phyloP scores from a whole-genome alignment of 768 basidiomycete species.

The Xerocomus spinulosus region DNA sequence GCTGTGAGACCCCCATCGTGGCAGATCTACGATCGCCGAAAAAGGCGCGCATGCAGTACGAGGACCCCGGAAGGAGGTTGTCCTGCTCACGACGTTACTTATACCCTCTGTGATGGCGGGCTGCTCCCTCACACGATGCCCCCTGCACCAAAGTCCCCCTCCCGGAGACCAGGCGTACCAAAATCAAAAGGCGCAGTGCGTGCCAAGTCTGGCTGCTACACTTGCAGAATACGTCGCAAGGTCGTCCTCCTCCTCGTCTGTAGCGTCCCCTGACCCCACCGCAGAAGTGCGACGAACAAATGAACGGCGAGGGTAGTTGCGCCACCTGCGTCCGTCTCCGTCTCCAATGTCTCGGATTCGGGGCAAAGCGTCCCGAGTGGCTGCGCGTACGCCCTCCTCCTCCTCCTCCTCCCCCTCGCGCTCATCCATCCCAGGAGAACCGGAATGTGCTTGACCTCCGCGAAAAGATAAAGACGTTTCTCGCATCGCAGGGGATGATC shows the following conservation, averaged over 20 bases:
- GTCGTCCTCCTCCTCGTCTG: conserved; percentile 32
- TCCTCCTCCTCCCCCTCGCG: background rate
- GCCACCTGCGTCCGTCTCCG: conserved; percentile 73
- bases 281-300: conserved; percentile 83
- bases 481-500: conserved; percentile 83
- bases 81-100: too few relatives aligned
- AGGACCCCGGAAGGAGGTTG: too few relatives aligned
- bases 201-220: conserved; percentile 87
- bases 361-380: conserved; percentile 83
- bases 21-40: conserved; percentile 18
- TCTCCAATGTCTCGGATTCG: conserved; percentile 83
- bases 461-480: conserved; percentile 74
- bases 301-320: conserved; percentile 57
- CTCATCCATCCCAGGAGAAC: conserved; percentile 49
- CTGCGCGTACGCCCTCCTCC: conserved; percentile 54
- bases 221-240: conserved; percentile 83
- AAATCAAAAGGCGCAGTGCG: conserved; percentile 79
- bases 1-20: background rate
- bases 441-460: conserved; percentile 63
- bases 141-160: conserved; percentile 39
- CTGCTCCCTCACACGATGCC: conserved; percentile 23
- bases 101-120: too few relatives aligned
- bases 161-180: conserved; percentile 46
- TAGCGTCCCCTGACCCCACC: conserved; percentile 12
- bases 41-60: conserved; percentile 20